Base-by-base conservation (phyloP, 306 rosid genomes). In the Sechiopsis laciniata region DNA sequence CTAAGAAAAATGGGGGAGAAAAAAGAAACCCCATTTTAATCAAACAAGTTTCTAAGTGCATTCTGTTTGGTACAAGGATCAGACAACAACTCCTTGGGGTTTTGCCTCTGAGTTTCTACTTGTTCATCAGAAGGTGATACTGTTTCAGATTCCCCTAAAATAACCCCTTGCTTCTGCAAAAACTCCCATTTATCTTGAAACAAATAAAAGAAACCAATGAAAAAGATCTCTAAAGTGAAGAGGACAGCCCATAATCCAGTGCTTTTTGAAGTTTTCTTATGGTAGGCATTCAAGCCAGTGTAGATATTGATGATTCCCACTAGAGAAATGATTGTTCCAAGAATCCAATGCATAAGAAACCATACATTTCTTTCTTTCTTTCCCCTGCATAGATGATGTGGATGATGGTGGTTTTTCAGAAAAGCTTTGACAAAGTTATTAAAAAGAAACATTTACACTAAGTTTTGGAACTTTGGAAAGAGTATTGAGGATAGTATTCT, bases 41-140 rank as follows among this genome's bases (percentile, higher is more conserved):
- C 97, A 94, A 94, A 94, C 89, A 94, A 91, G 80, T 89, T 94
- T 55, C 71, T 77, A 82, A 94, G 95, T 80, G 96, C 91, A 80
- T 87, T 94, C 64, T 60, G 80, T 85, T 89, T 94, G 84, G 78
- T 86, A 89, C 94, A 82, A 79, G 82, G 80, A 69, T 79, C 59
- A 48, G 83, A 55, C 46, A 89, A 88, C 72, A 85, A 56, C 26
- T 87, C 86, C 60, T 82, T 90, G 57, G 80, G 85, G 72, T 67
- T 82, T 55, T 79, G 83, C 52, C 81, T 76, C 66, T 82, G 87
- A 74, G 81, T 79, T 17, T 48, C 71, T n/a, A 17, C 15, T 9
- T 64, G 74, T 51, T 82, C 80, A 83, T 77, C 81, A 74, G 78
- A 75, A 29, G 84, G 16, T 21, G 80, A 60, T 20, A 54, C 55